phyloP scores from a whole-genome alignment of 2,329 filamentous ascomycete species.

The Colletotrichum sublineola region DNA sequence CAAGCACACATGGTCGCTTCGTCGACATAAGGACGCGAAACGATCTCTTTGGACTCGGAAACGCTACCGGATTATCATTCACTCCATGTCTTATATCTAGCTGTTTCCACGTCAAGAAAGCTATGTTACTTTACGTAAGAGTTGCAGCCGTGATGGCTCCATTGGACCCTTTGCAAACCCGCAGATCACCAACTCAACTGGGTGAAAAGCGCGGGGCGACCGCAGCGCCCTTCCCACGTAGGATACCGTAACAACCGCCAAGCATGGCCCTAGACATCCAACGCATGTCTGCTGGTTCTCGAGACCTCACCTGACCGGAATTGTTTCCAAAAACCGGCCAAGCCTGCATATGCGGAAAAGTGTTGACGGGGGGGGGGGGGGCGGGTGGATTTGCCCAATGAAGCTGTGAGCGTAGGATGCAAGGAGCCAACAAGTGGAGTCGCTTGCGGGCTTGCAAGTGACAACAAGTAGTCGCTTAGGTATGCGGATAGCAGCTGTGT shows the following conservation, averaged over 20 bases:
- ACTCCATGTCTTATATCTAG: not conserved
- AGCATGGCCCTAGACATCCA: not conserved
- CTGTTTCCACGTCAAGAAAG: not conserved
- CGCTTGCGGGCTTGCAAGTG: not conserved
- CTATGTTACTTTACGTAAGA: not conserved
- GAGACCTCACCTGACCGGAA: not conserved
- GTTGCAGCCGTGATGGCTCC: not conserved
- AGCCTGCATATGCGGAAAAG: conserved; percentile 4
- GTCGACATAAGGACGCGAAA: not conserved
- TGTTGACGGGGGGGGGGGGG: not conserved
- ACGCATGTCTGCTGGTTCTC: not conserved
- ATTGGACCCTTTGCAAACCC: not conserved
- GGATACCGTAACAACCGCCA: not conserved
- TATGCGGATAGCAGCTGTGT: not conserved
- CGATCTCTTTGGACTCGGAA: not conserved
- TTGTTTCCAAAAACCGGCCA: not conserved
- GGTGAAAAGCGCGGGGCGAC: too few relatives aligned
- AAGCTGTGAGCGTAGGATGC: not conserved
- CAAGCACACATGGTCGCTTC: not conserved
- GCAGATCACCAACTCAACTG: not conserved
- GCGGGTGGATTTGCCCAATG: not conserved
- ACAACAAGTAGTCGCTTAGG: not conserved
- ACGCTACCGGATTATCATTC: not conserved
- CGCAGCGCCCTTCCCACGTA: not conserved
- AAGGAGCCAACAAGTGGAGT: conserved; percentile 13